Conservation (phyloP, 2,329 filamentous ascomycete species). For the Calonectria henricotiae region DNA sequence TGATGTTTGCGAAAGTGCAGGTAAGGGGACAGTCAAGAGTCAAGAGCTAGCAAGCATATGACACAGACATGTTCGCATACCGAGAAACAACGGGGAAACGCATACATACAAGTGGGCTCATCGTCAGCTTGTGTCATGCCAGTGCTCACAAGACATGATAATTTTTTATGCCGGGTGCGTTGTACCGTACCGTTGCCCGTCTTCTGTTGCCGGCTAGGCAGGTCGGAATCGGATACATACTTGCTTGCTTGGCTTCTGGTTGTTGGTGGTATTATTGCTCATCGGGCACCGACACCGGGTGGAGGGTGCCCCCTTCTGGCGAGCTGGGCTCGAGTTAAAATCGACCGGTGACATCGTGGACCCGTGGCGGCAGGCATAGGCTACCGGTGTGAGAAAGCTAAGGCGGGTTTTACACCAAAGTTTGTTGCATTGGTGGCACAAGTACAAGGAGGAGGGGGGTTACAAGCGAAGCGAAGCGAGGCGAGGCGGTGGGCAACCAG, state of each 20-base stretch:
- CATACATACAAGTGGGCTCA: constrained; percentile 37
- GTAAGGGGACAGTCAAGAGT: constrained; percentile 14
- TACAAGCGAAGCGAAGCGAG: constrained; percentile 4
- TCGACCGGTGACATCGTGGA: constrained; percentile 36
- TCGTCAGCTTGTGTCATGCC: constrained; percentile 42
- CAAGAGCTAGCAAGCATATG: constrained; percentile 6
- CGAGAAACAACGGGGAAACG: constrained; percentile 38
- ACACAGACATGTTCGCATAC: constrained; percentile 36
- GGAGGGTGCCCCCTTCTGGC: constrained; percentile 30
- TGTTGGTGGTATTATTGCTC: constrained; percentile 37
- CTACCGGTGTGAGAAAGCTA: constrained; percentile 12
- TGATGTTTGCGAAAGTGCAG: constrained; percentile 40
- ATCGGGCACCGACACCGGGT: constrained; percentile 41
- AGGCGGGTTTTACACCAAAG: constrained; percentile 7
- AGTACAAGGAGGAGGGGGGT: constrained; percentile 9
- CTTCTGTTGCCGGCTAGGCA: constrained; percentile 36
- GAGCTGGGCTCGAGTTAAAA: constrained; percentile 33
- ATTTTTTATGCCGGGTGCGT: constrained; percentile 31
- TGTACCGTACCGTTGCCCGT: constrained; percentile 36
- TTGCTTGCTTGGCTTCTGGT: constrained; percentile 33
- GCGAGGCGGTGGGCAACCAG: constrained; percentile 11
- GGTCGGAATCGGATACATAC: constrained; percentile 18
- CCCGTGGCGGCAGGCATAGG: constrained; percentile 28
- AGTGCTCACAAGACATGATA: constrained; percentile 32
- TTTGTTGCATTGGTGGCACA: constrained; percentile 15